Evolutionary conservation across 495 filamentous ascomycete species (phyloP).

Genomic region (Talaromyces proteolyticus): DNA sequence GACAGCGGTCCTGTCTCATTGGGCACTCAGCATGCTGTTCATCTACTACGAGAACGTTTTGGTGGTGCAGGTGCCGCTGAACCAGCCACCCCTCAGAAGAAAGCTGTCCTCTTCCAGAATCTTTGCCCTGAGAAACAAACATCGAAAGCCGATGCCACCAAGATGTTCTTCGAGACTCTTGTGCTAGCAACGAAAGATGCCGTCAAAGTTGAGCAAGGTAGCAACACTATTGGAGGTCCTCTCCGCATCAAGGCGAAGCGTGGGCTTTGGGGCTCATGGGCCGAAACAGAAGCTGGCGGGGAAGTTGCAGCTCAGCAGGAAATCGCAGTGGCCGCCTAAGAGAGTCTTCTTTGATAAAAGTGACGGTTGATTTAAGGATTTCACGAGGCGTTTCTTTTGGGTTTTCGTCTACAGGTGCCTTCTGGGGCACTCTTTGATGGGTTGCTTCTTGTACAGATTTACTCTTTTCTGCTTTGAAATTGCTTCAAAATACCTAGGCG

Average conservation of each 20-base stretch:
- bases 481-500: slow-evolving; percentile 17
- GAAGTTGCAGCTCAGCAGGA: slow-evolving; percentile 30
- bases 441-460: slow-evolving; percentile 25
- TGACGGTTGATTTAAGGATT: background rate
- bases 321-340: slow-evolving; percentile 1
- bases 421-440: background rate
- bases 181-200: slow-evolving; percentile 97
- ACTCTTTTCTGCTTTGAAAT: slow-evolving; percentile 12
- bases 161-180: slow-evolving; percentile 98
- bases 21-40: slow-evolving; percentile 91
- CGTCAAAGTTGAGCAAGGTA: slow-evolving; percentile 91
- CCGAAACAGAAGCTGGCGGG: slow-evolving; percentile 70
- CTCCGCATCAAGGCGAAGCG: slow-evolving; percentile 82
- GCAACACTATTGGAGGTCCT: slow-evolving; percentile 62
- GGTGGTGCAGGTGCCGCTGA: slow-evolving; percentile 54
- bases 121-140: slow-evolving; percentile 76
- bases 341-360: background rate
- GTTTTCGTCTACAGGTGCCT: background rate
- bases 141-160: slow-evolving; percentile 82
- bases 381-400: slow-evolving; percentile 2
- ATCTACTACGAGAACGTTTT: slow-evolving; percentile 85
- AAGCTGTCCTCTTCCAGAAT: slow-evolving; percentile 81
- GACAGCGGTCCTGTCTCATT: slow-evolving; percentile 79
- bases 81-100: slow-evolving; percentile 63
- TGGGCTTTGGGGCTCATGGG: slow-evolving; percentile 93